Evolutionary conservation across 1,284 basidiomycete genomes (phyloP), one percentile per base, ranked within the genome.

Genomic region (Flammula alnicola): DNA sequence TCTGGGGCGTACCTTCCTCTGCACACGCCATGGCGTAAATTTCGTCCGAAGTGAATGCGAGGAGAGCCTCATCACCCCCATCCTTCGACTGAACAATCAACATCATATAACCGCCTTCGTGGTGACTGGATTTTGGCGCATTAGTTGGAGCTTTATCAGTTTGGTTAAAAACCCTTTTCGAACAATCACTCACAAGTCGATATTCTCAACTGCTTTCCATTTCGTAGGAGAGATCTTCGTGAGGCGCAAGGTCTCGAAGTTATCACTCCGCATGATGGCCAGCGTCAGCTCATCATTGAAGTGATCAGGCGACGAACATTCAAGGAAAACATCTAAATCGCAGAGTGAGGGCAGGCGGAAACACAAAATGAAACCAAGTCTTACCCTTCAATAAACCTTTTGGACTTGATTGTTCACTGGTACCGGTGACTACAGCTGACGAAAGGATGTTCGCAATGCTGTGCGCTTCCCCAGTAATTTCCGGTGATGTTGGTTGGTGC

Each of bases 311-410:
- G 9, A 26, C 7, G 4, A 26, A 40, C 38, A 40, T 25, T 40
- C 38, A 26, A 40, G 38, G n/a, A 40, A 40, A 40, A 40, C 23
- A 40, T 40, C 38, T 40, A 25, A 40, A 26, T 40, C n/a, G 14
- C 6, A 7, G 11, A 5, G 38, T 40, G 38, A 40, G 25, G n/a
- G 4, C 11, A 40, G 11, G n/a, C n/a, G 9, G 12, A 3, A 40
- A 40, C 22, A 9, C 5, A 5, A 25, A 12, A 40, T 4, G 11
- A 8, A 26, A 40, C 4, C 38, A 26, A 40, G 4, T 12, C 20
- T 25, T 25, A 40, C 38, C 38, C n/a, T 40, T 25, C 23, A 40
- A n/a, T n/a, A n/a, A n/a, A n/a, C n/a, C n/a, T n/a, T n/a, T n/a
- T n/a, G n/a, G n/a, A n/a, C n/a, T n/a, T n/a, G n/a, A n/a, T n/a